A percentile compares a stretch with the other conserved stretches of the same genome.
Conservation (phyloP, 2,329 filamentous ascomycete species). For the Macrophomina phaseolina region DNA sequence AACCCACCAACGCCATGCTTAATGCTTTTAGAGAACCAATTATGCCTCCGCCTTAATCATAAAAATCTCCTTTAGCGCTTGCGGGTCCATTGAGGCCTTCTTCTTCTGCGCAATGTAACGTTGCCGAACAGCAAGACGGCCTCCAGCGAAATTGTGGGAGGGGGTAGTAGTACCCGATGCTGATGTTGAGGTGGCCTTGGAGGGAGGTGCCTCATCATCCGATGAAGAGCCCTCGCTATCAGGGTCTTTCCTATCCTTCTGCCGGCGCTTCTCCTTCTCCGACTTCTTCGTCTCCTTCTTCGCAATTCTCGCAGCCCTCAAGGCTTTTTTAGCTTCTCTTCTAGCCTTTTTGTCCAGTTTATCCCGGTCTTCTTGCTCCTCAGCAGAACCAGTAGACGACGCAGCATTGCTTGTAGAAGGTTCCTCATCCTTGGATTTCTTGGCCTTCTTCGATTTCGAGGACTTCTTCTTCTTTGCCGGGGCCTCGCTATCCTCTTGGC, state of each 20-base stretch:
- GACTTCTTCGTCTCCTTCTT: slow-evolving; percentile 56
- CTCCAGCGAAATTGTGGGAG: slow-evolving; percentile 53
- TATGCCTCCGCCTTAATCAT: slow-evolving; percentile 63
- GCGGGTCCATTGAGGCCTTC: slow-evolving; percentile 78
- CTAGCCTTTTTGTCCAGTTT: slow-evolving; percentile 35
- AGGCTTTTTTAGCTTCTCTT: slow-evolving; percentile 35
- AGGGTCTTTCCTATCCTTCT: slow-evolving; percentile 43
- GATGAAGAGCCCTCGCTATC: slow-evolving; percentile 30
- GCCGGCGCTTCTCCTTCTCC: slow-evolving; percentile 48
- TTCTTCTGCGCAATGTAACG: slow-evolving; percentile 89
- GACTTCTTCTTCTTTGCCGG: slow-evolving; percentile 32
- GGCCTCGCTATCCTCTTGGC: slow-evolving; percentile 7
- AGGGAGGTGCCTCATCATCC: slow-evolving; percentile 37
- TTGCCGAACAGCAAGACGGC: slow-evolving; percentile 75
- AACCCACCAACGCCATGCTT: slow-evolving; percentile 27
- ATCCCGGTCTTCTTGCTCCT: slow-evolving; percentile 51
- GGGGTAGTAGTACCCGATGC: slow-evolving; percentile 43
- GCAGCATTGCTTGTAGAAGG: slow-evolving; percentile 30
- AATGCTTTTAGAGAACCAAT: slow-evolving; percentile 5
- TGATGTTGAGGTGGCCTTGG: slow-evolving; percentile 50
- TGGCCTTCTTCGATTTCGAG: slow-evolving; percentile 43
- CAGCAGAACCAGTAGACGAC: slow-evolving; percentile 33
- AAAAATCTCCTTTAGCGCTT: slow-evolving; percentile 84
- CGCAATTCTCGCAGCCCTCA: slow-evolving; percentile 53
- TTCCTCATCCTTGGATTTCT: slow-evolving; percentile 34